Evolutionary conservation across 306 rosid genomes (phyloP).

Genomic region (Ochetophila trinervis): DNA sequence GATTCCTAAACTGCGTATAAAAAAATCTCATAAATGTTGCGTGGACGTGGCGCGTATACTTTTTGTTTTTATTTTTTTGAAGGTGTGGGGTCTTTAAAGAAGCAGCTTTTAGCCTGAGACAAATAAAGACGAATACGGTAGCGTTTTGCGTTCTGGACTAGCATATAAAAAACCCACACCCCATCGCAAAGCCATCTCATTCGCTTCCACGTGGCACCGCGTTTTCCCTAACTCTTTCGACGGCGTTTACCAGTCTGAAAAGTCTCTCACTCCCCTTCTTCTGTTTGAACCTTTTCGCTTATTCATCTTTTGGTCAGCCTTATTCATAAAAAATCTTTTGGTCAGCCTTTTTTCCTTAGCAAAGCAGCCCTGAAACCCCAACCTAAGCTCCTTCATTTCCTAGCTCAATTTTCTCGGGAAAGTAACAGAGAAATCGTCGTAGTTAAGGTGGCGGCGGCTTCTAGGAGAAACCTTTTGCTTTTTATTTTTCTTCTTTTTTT

Average conservation of each 20-base stretch:
- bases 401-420: slow-evolving; percentile 13
- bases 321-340: not conserved
- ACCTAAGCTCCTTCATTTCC: not conserved
- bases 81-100: too few relatives aligned
- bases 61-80: too few relatives aligned
- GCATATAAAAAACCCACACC: too few relatives aligned
- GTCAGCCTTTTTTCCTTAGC: slow-evolving; percentile 21
- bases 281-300: slow-evolving; percentile 5
- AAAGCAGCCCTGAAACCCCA: not conserved
- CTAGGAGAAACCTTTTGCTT: not conserved
- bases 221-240: slow-evolving; percentile 38
- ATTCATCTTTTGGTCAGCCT: slow-evolving; percentile 6
- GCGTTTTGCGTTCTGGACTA: too few relatives aligned
- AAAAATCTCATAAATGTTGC: not conserved
- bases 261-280: slow-evolving; percentile 17
- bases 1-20: too few relatives aligned
- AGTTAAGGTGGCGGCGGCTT: not conserved
- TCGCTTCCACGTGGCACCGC: slow-evolving; percentile 64
- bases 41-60: slow-evolving; percentile 14
- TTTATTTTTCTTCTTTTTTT: not conserved
- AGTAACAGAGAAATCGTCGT: not conserved
- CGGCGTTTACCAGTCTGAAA: slow-evolving; percentile 66
- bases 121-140: too few relatives aligned
- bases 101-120: too few relatives aligned
- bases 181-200: not conserved